phyloP scores from a whole-genome alignment of 2,329 filamentous ascomycete genomes.

The Neurospora sp. region DNA sequence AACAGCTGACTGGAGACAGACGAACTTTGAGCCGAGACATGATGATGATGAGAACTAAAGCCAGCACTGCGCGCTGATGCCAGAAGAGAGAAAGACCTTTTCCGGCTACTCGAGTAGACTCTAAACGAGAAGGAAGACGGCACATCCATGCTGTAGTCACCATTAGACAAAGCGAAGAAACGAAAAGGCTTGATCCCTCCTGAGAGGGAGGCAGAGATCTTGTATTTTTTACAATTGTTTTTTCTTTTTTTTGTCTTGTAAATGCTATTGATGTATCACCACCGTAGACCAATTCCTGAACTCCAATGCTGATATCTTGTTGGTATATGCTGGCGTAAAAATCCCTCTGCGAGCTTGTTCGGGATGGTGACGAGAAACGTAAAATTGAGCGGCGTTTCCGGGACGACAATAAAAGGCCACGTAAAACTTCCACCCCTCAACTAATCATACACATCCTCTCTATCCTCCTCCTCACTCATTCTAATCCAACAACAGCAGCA shows the following conservation, averaged over 20 bases:
- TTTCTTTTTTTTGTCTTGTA: not conserved
- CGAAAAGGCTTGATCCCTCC: not conserved
- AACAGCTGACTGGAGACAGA: constrained; percentile 31
- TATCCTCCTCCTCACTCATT: not conserved
- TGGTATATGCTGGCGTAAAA: not conserved
- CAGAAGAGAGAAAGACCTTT: not conserved
- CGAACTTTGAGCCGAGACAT: constrained; percentile 60
- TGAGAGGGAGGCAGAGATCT: not conserved
- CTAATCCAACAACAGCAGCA: no score
- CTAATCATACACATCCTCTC: not conserved
- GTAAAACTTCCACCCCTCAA: not conserved
- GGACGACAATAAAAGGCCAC: not conserved
- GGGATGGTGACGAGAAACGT: not conserved
- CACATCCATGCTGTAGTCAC: not conserved
- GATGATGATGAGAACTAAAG: constrained; percentile 33
- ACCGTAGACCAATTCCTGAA: not conserved
- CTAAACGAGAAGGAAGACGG: not conserved
- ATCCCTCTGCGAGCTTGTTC: not conserved
- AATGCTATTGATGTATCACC: not conserved
- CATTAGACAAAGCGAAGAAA: not conserved
- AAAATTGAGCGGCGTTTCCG: not conserved
- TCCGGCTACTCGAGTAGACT: not conserved
- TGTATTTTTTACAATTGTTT: not conserved
- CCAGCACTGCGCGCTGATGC: not conserved
- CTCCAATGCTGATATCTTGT: not conserved